These are phyloP conservation scores for Phanerochaete sordida DNA, from an alignment of 768 basidiomycete species.

Conservation along the genomic window DNA sequence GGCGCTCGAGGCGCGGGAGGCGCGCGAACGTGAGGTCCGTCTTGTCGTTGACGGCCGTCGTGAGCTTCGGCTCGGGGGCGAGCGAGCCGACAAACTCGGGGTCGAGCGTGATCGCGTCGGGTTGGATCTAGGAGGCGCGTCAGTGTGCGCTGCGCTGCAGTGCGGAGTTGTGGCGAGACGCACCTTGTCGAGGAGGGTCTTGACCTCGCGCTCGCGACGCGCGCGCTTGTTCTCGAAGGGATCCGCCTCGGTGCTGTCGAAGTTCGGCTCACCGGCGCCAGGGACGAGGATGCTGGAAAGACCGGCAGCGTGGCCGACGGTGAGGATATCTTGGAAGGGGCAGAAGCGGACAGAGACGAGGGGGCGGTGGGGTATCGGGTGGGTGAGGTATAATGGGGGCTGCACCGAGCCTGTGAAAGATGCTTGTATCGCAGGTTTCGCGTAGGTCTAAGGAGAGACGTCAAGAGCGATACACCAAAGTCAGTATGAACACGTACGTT, in stretches of 20 bases:
- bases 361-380: slow-evolving; percentile 78
- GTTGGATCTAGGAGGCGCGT: slow-evolving; percentile 78
- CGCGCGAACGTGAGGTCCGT: slow-evolving; percentile 60
- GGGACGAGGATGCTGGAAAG: slow-evolving; percentile 87
- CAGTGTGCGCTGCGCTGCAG: too few relatives aligned
- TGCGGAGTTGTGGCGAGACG: too few relatives aligned
- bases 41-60: slow-evolving; percentile 43
- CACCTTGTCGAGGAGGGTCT: slow-evolving; percentile 82
- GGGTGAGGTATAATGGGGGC: slow-evolving; percentile 87
- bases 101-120: slow-evolving; percentile 87
- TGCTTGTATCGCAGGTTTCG: slow-evolving; percentile 59
- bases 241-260: slow-evolving; percentile 91
- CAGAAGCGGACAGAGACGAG: slow-evolving; percentile 77
- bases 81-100: slow-evolving; percentile 73
- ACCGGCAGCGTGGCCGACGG: slow-evolving; percentile 73
- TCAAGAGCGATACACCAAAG: too few relatives aligned
- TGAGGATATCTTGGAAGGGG: slow-evolving; percentile 85
- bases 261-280: slow-evolving; percentile 91
- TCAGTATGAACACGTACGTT: slow-evolving; percentile 38
- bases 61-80: slow-evolving; percentile 55
- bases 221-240: slow-evolving; percentile 86
- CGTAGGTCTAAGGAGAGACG: slow-evolving; percentile 38
- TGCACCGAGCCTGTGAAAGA: slow-evolving; percentile 43
- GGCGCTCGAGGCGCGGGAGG: slow-evolving; percentile 74
- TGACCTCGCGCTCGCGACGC: slow-evolving; percentile 87